Percentiles rank a stretch among this genome's conserved stretches.
Evolutionary conservation across 257 asterid species (phyloP).

Genomic region (Cruciata laevipes): DNA sequence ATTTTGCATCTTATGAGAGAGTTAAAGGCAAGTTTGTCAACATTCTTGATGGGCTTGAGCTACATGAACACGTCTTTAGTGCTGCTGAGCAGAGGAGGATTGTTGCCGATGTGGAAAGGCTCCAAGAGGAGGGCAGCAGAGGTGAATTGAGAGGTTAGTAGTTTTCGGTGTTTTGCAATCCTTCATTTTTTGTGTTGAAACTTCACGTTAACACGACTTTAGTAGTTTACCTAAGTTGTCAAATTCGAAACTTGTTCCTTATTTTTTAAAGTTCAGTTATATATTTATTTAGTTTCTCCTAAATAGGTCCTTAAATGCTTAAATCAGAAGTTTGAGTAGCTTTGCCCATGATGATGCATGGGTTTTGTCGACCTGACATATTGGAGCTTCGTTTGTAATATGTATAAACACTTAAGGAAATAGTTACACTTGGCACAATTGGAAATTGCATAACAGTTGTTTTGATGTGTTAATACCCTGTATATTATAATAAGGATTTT

Average conservation of each 20-base stretch:
- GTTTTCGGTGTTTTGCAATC: not conserved
- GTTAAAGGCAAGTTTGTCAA: conserved; percentile 33
- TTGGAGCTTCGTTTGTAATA: not conserved
- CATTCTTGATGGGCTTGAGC: conserved; percentile 37
- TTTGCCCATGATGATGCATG: not conserved
- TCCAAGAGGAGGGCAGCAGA: conserved; percentile 34
- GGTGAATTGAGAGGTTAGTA: conserved; percentile 35
- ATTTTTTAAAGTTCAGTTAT: not conserved
- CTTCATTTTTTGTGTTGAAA: not conserved
- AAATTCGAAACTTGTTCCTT: not conserved
- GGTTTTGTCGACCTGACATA: not conserved
- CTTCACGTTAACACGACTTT: not conserved
- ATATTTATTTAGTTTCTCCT: not conserved
- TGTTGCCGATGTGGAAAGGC: conserved; percentile 29
- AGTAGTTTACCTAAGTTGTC: not conserved
- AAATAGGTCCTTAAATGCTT: not conserved
- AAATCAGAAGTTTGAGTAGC: not conserved
- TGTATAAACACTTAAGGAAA: not conserved
- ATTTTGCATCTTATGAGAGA: conserved; percentile 34
- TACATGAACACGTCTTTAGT: conserved; percentile 38
- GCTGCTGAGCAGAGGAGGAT: conserved; percentile 43
- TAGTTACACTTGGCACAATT: not conserved
- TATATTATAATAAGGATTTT: not conserved
- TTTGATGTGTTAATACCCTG: not conserved
- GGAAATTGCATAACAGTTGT: not conserved